Conservation (phyloP, 495 filamentous ascomycete species). For the Aspergillus indologenus region DNA sequence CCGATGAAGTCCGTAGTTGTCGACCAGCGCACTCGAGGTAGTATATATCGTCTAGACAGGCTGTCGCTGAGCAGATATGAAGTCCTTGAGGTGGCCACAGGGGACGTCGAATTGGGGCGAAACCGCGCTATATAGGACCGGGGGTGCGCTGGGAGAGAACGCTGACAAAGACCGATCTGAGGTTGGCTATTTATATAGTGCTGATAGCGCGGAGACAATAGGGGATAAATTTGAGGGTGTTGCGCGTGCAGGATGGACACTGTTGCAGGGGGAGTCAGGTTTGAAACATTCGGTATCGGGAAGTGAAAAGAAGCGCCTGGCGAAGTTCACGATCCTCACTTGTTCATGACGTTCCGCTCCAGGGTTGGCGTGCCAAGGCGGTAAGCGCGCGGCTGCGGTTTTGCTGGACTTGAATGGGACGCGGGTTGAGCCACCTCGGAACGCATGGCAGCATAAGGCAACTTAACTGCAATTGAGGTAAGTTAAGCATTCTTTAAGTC, state of each 20-base stretch:
- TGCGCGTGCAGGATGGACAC: conserved; percentile 15
- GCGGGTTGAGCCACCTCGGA: conserved; percentile 18
- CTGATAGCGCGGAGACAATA: not conserved
- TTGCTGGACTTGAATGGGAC: not conserved
- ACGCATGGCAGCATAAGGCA: not conserved
- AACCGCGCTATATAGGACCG: conserved; percentile 10
- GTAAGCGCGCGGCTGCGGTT: conserved; percentile 24
- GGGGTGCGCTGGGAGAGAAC: not conserved
- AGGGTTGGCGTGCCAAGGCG: conserved; percentile 22
- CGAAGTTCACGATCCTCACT: conserved; percentile 6
- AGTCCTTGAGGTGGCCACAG: conserved; percentile 14
- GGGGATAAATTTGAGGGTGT: not conserved
- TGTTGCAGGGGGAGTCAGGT: conserved; percentile 13
- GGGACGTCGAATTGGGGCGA: not conserved
- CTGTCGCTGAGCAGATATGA: conserved; percentile 14
- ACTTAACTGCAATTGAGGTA: too few species aligned
- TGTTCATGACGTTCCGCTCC: conserved; percentile 27
- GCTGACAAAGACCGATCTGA: not conserved
- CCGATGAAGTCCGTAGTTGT: not conserved
- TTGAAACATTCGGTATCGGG: conserved; percentile 12
- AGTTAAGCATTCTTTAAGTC: not conserved
- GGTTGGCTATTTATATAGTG: conserved; percentile 1
- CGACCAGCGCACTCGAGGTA: not conserved
- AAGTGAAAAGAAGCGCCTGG: conserved; percentile 19
- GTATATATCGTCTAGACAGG: conserved; percentile 10